Evolutionary conservation across 192 early-diverging fungal genomes (phyloP).

Genomic region (Gryganskiella cystojenkinii): DNA sequence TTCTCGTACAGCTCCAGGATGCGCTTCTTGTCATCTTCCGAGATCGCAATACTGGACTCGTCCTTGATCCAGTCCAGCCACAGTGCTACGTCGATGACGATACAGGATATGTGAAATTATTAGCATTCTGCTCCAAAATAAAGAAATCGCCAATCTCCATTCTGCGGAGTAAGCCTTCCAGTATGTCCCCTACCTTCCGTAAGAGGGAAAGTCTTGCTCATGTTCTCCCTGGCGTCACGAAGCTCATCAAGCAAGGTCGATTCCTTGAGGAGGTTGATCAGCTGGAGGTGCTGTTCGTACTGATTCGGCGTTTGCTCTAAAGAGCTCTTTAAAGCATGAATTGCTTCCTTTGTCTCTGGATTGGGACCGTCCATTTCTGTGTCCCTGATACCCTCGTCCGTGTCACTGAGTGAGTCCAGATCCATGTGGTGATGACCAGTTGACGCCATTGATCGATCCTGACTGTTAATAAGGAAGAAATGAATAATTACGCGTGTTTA

Average conservation of each 20-base stretch:
- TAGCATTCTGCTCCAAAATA: background rate
- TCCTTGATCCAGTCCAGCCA: constrained; percentile 84
- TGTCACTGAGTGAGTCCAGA: constrained; percentile 20
- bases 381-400: constrained; percentile 9
- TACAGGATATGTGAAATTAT: background rate
- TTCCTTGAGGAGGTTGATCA: constrained; percentile 55
- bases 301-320: constrained; percentile 52
- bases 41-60: constrained; percentile 59
- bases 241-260: constrained; percentile 60
- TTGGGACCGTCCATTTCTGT: background rate
- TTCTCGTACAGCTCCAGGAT: constrained; percentile 63
- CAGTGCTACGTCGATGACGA: constrained; percentile 58
- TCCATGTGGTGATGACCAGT: constrained; percentile 3
- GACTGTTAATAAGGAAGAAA: no score
- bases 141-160: background rate
- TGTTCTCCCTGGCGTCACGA: constrained; percentile 61
- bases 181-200: constrained; percentile 61
- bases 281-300: constrained; percentile 63
- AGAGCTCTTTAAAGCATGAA: constrained; percentile 15
- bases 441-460: no score
- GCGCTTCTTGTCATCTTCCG: constrained; percentile 56
- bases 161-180: background rate
- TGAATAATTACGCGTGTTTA: no score
- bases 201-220: constrained; percentile 70
- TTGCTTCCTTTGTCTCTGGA: constrained; percentile 16